A percentile compares a stretch with the other conserved stretches of the same genome.
Conservation (phyloP, 2,329 filamentous ascomycete species). For the Sclerotinia subarctica region DNA sequence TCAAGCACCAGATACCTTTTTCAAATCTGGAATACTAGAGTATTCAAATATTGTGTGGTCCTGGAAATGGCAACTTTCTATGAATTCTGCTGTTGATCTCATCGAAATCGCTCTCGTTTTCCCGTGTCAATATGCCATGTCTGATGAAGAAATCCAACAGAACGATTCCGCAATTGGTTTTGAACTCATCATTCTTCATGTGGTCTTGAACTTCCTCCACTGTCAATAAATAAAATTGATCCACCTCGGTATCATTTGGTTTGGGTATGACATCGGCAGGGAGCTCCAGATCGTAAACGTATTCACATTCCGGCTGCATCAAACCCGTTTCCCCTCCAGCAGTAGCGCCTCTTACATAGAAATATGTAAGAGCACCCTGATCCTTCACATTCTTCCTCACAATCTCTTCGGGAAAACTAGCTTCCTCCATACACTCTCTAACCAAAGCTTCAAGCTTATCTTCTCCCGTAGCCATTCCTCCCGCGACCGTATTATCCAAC, state of each 20-base stretch:
- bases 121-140: slow-evolving; percentile 73
- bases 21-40: slow-evolving; percentile 3
- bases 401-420: slow-evolving; percentile 67
- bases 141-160: slow-evolving; percentile 87
- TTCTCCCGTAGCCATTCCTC: slow-evolving; percentile 77
- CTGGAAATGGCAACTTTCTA: slow-evolving; percentile 76
- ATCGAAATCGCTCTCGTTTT: slow-evolving; percentile 74
- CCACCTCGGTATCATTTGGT: slow-evolving; percentile 86
- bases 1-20: slow-evolving; percentile 21
- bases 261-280: slow-evolving; percentile 63
- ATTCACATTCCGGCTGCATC: slow-evolving; percentile 88
- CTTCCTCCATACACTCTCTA: slow-evolving; percentile 86
- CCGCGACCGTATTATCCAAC: slow-evolving; percentile 90
- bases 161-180: slow-evolving; percentile 85
- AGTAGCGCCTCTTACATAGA: slow-evolving; percentile 71
- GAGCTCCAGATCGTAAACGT: slow-evolving; percentile 84
- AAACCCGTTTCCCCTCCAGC: slow-evolving; percentile 78
- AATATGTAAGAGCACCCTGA: slow-evolving; percentile 76
- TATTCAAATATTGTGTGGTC: slow-evolving; percentile 47
- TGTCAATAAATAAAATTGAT: slow-evolving; percentile 73
- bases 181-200: slow-evolving; percentile 73
- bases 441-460: slow-evolving; percentile 76
- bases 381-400: slow-evolving; percentile 59
- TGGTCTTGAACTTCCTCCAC: slow-evolving; percentile 72
- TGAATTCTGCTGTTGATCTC: slow-evolving; percentile 75